These are phyloP conservation scores for Mortierella sp. DNA, from an alignment of 371 early-diverging fungal genomes.

Conservation along the genomic window DNA sequence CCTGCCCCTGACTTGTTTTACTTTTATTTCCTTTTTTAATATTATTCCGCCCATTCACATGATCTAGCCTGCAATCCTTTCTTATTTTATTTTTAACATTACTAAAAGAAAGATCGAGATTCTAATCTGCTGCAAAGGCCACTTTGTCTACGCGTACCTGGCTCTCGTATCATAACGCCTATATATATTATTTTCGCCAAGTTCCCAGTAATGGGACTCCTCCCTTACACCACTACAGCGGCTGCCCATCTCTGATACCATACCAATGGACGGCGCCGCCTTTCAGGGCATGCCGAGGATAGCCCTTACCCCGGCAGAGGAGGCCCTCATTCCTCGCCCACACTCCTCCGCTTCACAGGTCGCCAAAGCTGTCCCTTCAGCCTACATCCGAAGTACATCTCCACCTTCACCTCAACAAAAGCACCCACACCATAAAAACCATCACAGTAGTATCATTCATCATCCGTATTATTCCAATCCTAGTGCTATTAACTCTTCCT, in stretches of 20 bases:
- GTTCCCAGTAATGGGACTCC: neutral
- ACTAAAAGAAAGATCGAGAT: neutral
- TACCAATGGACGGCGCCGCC: slow-evolving; percentile 45
- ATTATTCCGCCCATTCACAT: no score
- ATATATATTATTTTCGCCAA: neutral
- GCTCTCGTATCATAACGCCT: neutral
- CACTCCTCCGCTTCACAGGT: slow-evolving; percentile 53
- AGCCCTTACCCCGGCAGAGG: slow-evolving; percentile 55
- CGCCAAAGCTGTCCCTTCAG: slow-evolving; percentile 41
- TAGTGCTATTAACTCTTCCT: slow-evolving; percentile 17
- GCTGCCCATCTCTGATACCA: slow-evolving; percentile 3
- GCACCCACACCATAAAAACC: slow-evolving; percentile 34
- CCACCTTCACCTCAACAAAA: slow-evolving; percentile 22
- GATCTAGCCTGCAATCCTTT: neutral
- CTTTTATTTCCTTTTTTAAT: no score
- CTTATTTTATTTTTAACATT: neutral
- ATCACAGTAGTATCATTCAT: slow-evolving; percentile 22
- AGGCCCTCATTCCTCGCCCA: slow-evolving; percentile 47
- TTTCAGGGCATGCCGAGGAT: slow-evolving; percentile 57
- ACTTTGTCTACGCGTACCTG: neutral
- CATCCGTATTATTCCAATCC: slow-evolving; percentile 40
- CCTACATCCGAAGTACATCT: slow-evolving; percentile 24
- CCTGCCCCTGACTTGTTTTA: no score
- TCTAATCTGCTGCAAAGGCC: neutral
- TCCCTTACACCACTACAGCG: neutral